phyloP scores from a whole-genome alignment of 345 rosid species.

The Populus ilicifolia region DNA sequence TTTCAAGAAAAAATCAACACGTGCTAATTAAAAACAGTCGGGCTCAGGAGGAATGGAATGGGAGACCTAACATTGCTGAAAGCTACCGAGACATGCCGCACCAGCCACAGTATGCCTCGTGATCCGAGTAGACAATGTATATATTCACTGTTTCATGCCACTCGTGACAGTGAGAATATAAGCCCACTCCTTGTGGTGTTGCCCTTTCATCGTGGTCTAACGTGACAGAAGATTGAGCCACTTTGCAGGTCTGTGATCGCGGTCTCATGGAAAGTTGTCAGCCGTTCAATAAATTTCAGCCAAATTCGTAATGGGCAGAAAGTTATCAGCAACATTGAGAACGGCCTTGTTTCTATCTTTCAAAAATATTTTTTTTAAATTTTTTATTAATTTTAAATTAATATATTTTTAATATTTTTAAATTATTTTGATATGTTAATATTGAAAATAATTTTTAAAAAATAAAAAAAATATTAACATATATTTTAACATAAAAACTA shows the following conservation, averaged over 20 bases:
- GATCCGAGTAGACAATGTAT: not conserved
- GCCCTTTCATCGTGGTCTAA: not conserved
- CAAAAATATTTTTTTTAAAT: no score
- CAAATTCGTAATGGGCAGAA: not conserved
- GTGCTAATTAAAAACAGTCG: not conserved
- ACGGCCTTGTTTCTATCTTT: no score
- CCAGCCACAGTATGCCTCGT: not conserved
- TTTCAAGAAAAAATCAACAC: not conserved
- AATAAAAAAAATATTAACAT: no score
- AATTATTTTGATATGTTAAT: no score
- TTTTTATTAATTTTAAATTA: no score
- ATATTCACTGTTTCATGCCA: not conserved
- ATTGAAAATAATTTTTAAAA: no score
- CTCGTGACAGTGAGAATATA: not conserved
- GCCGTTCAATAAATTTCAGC: not conserved
- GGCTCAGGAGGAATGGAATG: not conserved
- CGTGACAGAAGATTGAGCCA: not conserved
- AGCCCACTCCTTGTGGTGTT: not conserved
- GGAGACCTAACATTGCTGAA: not conserved
- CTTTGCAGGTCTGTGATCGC: not conserved
- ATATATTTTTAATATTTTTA: no score
- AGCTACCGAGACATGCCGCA: not conserved
- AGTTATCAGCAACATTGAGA: not conserved
- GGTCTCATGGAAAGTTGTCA: not conserved
- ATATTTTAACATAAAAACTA: no score